Conservation (phyloP, 2,329 filamentous ascomycete genomes). For the Penicillium sp. region DNA sequence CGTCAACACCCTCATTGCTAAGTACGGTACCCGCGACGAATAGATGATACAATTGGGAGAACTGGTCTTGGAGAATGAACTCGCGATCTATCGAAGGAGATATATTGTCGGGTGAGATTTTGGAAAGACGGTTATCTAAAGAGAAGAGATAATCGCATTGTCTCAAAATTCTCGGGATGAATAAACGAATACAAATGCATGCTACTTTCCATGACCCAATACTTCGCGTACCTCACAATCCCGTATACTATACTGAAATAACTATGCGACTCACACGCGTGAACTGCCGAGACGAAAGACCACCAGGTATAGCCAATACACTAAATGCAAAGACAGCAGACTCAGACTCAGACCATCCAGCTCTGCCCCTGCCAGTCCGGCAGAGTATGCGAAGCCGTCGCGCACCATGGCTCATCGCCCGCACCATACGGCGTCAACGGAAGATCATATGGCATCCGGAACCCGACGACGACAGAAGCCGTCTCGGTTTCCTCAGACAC, state of each 20-base stretch:
- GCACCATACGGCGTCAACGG: slow-evolving; percentile 66
- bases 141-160: not conserved
- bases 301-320: not conserved
- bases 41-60: slow-evolving; percentile 9
- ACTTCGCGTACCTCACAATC: not conserved
- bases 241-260: not conserved
- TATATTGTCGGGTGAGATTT: not conserved
- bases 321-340: slow-evolving; percentile 15
- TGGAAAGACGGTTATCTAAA: not conserved
- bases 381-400: slow-evolving; percentile 58
- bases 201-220: slow-evolving; percentile 9
- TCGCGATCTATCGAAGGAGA: not conserved
- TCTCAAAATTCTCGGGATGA: not conserved
- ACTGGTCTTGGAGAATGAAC: not conserved
- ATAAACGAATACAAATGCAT: slow-evolving; percentile 11
- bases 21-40: slow-evolving; percentile 53
- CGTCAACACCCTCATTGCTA: slow-evolving; percentile 69
- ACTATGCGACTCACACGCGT: too few relatives aligned
- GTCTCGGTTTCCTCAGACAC: not conserved
- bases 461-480: slow-evolving; percentile 55
- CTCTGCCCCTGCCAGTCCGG: slow-evolving; percentile 56
- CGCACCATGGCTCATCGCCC: slow-evolving; percentile 74
- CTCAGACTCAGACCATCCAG: slow-evolving; percentile 61
- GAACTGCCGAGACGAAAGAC: not conserved
- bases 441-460: slow-evolving; percentile 80